A percentile compares a stretch with the other conserved stretches of the same genome.
Conservation (phyloP, 1,139 yeast genomes). For the Yarrowia galli region DNA sequence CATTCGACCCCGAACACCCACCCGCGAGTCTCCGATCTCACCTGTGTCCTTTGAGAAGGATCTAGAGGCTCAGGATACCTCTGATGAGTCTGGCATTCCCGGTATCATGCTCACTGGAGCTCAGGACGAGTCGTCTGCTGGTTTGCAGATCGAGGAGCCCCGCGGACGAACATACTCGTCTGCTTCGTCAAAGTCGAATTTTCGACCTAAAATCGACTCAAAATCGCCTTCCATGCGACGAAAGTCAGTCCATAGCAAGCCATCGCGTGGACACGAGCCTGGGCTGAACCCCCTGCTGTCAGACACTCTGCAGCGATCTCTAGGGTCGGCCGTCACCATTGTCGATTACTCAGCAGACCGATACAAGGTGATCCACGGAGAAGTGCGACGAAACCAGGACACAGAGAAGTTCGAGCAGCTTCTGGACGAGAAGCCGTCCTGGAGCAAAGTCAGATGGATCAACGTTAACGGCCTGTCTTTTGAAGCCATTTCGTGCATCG, state of each 20-base stretch:
- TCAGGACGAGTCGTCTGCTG: not conserved
- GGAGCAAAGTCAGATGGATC: conserved; percentile 63
- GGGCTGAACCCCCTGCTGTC: conserved; percentile 61
- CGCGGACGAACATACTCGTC: conserved; percentile 13
- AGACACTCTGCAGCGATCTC: conserved; percentile 57
- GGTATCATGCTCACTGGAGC: conserved; percentile 24
- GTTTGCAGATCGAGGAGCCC: conserved; percentile 24
- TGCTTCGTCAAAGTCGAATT: not conserved
- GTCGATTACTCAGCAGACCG: conserved; percentile 57
- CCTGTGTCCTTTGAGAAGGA: conserved; percentile 23
- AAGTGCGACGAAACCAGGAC: conserved; percentile 42
- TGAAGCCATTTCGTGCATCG: conserved; percentile 59
- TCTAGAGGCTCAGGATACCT: conserved; percentile 27
- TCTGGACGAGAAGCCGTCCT: conserved; percentile 52
- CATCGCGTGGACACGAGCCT: conserved; percentile 52
- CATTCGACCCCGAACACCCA: not conserved
- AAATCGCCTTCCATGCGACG: conserved; percentile 22
- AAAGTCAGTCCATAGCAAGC: conserved; percentile 17
- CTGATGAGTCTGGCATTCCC: conserved; percentile 2
- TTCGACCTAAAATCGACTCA: conserved; percentile 42
- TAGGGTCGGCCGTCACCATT: conserved; percentile 58
- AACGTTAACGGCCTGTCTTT: conserved; percentile 63
- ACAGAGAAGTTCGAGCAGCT: conserved; percentile 43
- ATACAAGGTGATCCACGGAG: conserved; percentile 54
- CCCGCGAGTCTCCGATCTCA: not conserved